These are phyloP conservation scores for Cladophialophora psammophila DNA, from an alignment of 2,329 filamentous ascomycete species.

Conservation along the genomic window DNA sequence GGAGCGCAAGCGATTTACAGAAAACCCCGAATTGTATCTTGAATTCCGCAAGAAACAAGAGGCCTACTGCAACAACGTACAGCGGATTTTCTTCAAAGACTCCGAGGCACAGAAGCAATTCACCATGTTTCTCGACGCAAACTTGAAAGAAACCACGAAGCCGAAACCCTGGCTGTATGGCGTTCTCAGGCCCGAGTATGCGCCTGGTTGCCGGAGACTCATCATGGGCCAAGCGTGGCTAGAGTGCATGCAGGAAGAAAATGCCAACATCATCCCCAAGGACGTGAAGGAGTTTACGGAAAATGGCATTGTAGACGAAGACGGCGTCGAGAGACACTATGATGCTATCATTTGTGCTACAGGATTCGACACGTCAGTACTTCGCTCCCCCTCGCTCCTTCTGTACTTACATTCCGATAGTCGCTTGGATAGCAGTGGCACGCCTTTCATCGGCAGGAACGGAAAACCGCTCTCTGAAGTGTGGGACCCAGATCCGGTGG, in stretches of 20 bases:
- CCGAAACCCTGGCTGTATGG: constrained; percentile 21
- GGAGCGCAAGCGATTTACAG: constrained; percentile 9
- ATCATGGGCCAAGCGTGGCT: constrained; percentile 73
- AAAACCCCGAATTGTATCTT: constrained; percentile 40
- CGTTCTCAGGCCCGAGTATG: constrained; percentile 66
- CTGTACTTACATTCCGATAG: no score
- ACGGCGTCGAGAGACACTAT: constrained; percentile 63
- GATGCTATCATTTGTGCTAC: no score
- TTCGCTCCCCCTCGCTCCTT: no score
- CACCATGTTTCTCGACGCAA: constrained; percentile 8
- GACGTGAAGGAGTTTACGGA: constrained; percentile 65
- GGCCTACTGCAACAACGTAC: constrained; percentile 37
- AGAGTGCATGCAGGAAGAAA: constrained; percentile 66
- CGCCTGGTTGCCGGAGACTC: constrained; percentile 68
- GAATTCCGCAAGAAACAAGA: constrained; percentile 44
- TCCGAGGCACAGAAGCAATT: constrained; percentile 25
- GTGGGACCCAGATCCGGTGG: constrained; percentile 45
- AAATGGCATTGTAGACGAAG: constrained; percentile 66
- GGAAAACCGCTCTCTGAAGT: constrained; percentile 42
- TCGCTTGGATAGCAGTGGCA: constrained; percentile 47
- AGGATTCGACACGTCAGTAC: no score
- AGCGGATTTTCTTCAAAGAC: constrained; percentile 20
- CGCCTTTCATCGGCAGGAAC: constrained; percentile 43
- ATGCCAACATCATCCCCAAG: constrained; percentile 66
- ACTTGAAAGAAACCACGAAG: constrained; percentile 26